phyloP scores from a whole-genome alignment of 306 rosid species.

The Parietaria judaica region DNA sequence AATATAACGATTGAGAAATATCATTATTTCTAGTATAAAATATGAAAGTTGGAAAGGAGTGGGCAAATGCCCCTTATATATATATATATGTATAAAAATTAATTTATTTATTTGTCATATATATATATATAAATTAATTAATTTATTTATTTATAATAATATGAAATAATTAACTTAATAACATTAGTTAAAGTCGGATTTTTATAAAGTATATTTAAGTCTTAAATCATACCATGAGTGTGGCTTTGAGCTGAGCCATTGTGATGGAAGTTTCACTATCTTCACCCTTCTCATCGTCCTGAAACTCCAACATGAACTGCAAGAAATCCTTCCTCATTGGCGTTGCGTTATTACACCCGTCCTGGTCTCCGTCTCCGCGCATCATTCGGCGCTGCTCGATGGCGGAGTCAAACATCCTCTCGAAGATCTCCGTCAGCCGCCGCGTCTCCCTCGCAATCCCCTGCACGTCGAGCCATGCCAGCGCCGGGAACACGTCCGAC shows the following conservation, averaged over 20 bases:
- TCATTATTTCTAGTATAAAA: no score
- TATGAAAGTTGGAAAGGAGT: no score
- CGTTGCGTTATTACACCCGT: background rate
- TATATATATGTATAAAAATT: background rate
- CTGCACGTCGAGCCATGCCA: constrained; percentile 24
- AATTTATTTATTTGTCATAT: background rate
- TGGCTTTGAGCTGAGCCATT: constrained; percentile 21
- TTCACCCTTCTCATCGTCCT: background rate
- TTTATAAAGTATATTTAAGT: background rate
- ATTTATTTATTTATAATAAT: no score
- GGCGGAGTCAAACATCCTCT: constrained; percentile 1
- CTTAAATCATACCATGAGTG: constrained; percentile 17
- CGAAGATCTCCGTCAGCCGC: background rate
- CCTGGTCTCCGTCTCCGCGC: no score
- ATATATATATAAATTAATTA: background rate
- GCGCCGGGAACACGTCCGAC: constrained; percentile 21
- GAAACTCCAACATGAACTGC: constrained; percentile 20
- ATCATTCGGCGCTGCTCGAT: background rate
- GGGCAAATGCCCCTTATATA: no score
- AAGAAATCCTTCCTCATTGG: constrained; percentile 1
- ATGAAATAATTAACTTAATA: no score
- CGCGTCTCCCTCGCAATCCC: constrained; percentile 16
- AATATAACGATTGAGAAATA: no score
- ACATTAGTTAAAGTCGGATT: background rate
- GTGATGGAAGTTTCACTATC: constrained; percentile 11